Percentiles rank a stretch among this genome's conserved stretches.
Evolutionary conservation across 2,329 filamentous ascomycete species (phyloP).

Genomic region (Eutypella sp.): DNA sequence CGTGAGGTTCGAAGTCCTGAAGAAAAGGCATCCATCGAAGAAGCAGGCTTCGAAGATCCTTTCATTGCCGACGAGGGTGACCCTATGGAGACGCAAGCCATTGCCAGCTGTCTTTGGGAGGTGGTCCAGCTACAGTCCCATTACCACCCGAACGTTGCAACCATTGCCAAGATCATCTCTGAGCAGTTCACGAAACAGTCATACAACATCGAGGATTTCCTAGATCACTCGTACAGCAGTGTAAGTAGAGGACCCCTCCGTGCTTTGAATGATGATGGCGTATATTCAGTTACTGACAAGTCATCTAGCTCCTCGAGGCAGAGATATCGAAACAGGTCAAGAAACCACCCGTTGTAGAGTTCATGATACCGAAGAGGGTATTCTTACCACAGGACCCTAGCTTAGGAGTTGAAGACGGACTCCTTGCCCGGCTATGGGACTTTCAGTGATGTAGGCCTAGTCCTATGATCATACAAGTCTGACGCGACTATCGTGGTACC

Average conservation of each 20-base stretch:
- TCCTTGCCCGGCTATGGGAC: slow-evolving; percentile 58
- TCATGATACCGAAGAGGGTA: slow-evolving; percentile 85
- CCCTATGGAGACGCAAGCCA: slow-evolving; percentile 78
- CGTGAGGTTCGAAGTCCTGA: slow-evolving; percentile 59
- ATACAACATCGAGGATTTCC: slow-evolving; percentile 94
- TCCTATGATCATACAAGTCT: not conserved
- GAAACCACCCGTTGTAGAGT: slow-evolving; percentile 85
- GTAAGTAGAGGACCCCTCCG: slow-evolving; percentile 42
- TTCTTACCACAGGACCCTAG: slow-evolving; percentile 52
- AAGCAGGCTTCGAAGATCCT: slow-evolving; percentile 61
- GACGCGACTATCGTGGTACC: slow-evolving; percentile 1
- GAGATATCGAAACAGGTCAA: slow-evolving; percentile 80
- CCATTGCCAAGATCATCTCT: slow-evolving; percentile 85
- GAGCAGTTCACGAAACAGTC: slow-evolving; percentile 96
- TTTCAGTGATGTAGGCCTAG: slow-evolving; percentile 35
- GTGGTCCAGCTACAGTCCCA: slow-evolving; percentile 85
- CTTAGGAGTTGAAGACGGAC: slow-evolving; percentile 44
- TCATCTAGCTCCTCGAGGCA: slow-evolving; percentile 66
- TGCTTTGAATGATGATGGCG: slow-evolving; percentile 1
- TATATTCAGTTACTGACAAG: slow-evolving; percentile 29
- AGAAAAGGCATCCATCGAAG: slow-evolving; percentile 54
- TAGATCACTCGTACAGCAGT: slow-evolving; percentile 86
- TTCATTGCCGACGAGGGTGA: slow-evolving; percentile 73
- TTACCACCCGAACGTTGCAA: slow-evolving; percentile 95
- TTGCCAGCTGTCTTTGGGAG: slow-evolving; percentile 95